Evolutionary conservation across 345 rosid species (phyloP), one percentile per base, ranked within the genome.

Genomic region (Bruguiera sexangula): DNA sequence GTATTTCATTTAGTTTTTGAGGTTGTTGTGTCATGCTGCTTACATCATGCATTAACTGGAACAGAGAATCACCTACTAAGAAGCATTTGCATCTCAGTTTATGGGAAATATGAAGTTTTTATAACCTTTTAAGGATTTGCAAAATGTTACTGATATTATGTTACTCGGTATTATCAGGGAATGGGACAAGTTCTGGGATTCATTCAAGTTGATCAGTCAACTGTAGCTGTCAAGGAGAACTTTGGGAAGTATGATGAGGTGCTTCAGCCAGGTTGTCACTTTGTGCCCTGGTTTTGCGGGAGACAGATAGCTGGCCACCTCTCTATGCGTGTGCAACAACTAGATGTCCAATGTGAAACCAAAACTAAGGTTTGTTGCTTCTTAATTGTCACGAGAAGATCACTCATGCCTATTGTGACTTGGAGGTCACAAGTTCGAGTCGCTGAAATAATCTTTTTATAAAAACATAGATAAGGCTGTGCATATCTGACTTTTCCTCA

Each of bases 291-390:
- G 96, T 90, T 83, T 60, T 73, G 88, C 2, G 96, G 96, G 19
- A 81, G 85, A 51, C 91, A 86, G 75, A 22, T 84, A n/a, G 91
- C 91, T 67, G 93, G 96, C 65, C 82, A 73, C 24, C 88, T 90
- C 60, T 74, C 96, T 0, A 70, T 90, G 53, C 93, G 96, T 66
- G 83, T 90, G 68, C 93, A 90, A 69, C 93, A 88, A 83, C 78
- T 90, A 60, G 96, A 92, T 79, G 96, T 90, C 56, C 85, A 86
- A 50, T 90, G 96, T 39, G 98, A 92, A 85, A 92, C 98, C 39
- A 90, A 92, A 82, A 88, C 98, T 37, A 90, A 87, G 92, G 98
- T 92, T 48, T 72, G 73, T 63, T 68, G 48, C 50, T 16, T 20
- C 53, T 39, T 22, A 30, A 72, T 58, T 18, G 58, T 15, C 15